These are phyloP conservation scores for Albugo laibachii DNA, from an alignment of 352 stramenopile genomes.

Conservation along the genomic window DNA sequence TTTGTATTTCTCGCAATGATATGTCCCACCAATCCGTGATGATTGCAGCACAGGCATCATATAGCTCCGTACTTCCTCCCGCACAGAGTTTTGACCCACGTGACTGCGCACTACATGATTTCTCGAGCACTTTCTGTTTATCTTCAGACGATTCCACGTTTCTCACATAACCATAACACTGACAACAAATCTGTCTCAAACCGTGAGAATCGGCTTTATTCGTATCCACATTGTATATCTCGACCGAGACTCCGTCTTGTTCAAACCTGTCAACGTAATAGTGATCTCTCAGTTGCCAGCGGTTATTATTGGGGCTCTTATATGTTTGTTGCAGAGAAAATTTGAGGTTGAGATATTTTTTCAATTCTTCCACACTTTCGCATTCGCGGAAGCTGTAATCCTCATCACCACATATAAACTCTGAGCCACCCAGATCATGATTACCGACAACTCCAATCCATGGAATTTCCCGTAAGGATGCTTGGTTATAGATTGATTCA, in stretches of 20 bases:
- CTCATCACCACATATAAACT: slow-evolving; percentile 72
- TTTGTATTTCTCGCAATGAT: slow-evolving; percentile 41
- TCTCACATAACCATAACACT: slow-evolving; percentile 73
- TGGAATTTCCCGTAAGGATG: slow-evolving; percentile 40
- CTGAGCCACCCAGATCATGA: slow-evolving; percentile 71
- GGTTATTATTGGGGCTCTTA: slow-evolving; percentile 56
- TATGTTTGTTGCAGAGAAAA: slow-evolving; percentile 64
- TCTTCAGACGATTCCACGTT: slow-evolving; percentile 15
- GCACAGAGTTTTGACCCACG: slow-evolving; percentile 51
- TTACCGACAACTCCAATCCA: slow-evolving; percentile 80
- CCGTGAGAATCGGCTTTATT: slow-evolving; percentile 74
- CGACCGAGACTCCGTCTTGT: slow-evolving; percentile 60
- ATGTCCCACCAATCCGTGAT: slow-evolving; percentile 68
- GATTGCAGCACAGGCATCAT: slow-evolving; percentile 44
- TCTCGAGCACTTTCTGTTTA: slow-evolving; percentile 24
- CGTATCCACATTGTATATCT: slow-evolving; percentile 80
- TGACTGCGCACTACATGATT: slow-evolving; percentile 45
- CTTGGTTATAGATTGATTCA: slow-evolving; percentile 70
- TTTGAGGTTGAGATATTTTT: slow-evolving; percentile 69
- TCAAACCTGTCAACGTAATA: slow-evolving; percentile 71
- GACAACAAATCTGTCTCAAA: slow-evolving; percentile 69
- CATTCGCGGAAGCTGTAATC: slow-evolving; percentile 75
- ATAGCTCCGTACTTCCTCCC: slow-evolving; percentile 41
- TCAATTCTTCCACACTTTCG: slow-evolving; percentile 38
- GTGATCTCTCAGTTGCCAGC: slow-evolving; percentile 64